Conservation (phyloP, 148 eudicot species). For the Arbutus unedo region DNA sequence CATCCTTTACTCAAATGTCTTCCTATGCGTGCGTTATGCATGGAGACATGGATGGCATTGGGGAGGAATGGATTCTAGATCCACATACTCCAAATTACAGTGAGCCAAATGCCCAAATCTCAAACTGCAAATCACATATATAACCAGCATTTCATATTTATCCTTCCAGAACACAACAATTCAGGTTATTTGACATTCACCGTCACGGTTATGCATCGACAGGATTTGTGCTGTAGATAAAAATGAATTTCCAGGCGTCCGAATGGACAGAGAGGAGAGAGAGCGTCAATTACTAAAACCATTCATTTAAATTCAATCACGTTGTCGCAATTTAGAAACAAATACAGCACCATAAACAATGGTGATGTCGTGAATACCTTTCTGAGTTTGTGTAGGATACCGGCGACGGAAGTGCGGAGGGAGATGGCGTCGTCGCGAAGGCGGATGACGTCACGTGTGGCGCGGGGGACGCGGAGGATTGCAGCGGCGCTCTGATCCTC, state of each 20-base stretch:
- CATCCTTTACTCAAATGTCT: neutral
- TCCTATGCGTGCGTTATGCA: neutral
- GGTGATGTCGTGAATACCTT: slow-evolving; percentile 34
- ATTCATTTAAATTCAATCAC: neutral
- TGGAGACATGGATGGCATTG: neutral
- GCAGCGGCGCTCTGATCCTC: slow-evolving; percentile 93
- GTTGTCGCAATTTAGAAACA: neutral
- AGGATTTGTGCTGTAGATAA: neutral
- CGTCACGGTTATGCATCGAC: neutral
- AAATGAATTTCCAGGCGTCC: neutral
- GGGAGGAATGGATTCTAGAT: neutral
- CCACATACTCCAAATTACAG: neutral
- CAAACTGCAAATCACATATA: neutral
- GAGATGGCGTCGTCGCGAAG: slow-evolving; percentile 84
- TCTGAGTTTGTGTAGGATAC: slow-evolving; percentile 62
- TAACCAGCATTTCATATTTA: neutral
- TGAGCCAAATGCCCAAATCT: neutral
- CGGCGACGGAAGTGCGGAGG: slow-evolving; percentile 67
- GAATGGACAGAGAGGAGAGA: too few species aligned
- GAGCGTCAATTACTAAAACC: neutral
- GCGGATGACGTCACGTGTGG: slow-evolving; percentile 82
- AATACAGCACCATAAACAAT: neutral
- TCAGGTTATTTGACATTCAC: neutral
- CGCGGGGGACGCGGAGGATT: slow-evolving; percentile 92
- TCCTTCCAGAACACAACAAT: neutral